Evolutionary conservation across 345 rosid genomes (phyloP).

Genomic region (Diplotaxis tenuifolia): DNA sequence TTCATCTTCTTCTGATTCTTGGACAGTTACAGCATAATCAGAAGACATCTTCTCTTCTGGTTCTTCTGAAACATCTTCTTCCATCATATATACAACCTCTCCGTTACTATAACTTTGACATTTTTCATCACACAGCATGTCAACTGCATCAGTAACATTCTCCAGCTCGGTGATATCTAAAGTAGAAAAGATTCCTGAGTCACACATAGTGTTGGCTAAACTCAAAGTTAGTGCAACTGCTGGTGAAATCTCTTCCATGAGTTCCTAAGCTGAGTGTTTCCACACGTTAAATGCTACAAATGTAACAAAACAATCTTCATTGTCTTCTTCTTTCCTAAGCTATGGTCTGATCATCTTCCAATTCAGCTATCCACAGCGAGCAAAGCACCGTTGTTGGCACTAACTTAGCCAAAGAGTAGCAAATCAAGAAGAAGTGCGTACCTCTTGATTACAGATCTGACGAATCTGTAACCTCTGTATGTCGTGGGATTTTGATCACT

Average conservation of each 20-base stretch:
- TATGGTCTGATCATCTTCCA: conserved; percentile 16
- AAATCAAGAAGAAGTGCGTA: conserved; percentile 23
- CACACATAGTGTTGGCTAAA: conserved; percentile 58
- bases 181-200: conserved; percentile 54
- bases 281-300: not conserved
- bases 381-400: not conserved
- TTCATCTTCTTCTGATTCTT: conserved; percentile 58
- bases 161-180: conserved; percentile 56
- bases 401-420: not conserved
- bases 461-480: conserved; percentile 32
- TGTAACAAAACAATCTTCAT: not conserved
- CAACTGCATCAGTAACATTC: conserved; percentile 60
- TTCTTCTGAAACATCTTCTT: conserved; percentile 28
- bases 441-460: conserved; percentile 32
- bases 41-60: conserved; percentile 30
- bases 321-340: conserved; percentile 7
- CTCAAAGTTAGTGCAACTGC: conserved; percentile 71
- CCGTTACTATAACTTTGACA: conserved; percentile 24
- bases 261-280: conserved; percentile 12
- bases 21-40: conserved; percentile 38
- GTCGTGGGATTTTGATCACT: conserved; percentile 2
- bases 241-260: conserved; percentile 83
- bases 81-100: conserved; percentile 32
- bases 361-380: conserved; percentile 9
- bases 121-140: conserved; percentile 49